phyloP scores from a whole-genome alignment of 2,329 filamentous ascomycete genomes.

The Apiospora saccharicola region DNA sequence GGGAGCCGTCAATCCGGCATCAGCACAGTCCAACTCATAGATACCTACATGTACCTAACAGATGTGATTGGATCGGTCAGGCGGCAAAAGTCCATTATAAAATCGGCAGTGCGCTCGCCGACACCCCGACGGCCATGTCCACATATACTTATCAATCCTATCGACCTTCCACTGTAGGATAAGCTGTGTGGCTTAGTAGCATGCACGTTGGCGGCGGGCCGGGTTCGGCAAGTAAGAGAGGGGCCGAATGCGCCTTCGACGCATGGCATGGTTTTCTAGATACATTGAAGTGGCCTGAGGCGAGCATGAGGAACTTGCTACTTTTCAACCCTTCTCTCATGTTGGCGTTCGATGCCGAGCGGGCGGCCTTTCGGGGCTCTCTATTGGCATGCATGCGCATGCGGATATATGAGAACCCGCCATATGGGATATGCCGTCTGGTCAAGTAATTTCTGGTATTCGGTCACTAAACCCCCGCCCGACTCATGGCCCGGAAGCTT shows the following conservation, averaged over 20 bases:
- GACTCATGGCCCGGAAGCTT: slow-evolving; percentile 1
- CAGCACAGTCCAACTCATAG: too few relatives aligned
- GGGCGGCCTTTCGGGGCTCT: not conserved
- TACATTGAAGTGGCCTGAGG: not conserved
- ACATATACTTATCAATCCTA: too few relatives aligned
- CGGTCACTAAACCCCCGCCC: not conserved
- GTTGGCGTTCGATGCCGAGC: not conserved
- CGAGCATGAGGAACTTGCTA: not conserved
- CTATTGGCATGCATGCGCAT: not conserved
- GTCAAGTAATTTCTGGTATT: not conserved
- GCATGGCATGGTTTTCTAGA: not conserved
- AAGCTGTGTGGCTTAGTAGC: not conserved
- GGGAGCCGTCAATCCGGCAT: too few relatives aligned
- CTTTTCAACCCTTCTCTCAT: not conserved
- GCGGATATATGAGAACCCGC: not conserved
- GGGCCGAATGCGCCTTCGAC: not conserved
- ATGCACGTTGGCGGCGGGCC: not conserved
- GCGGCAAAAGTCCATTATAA: too few relatives aligned
- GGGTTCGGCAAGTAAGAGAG: not conserved
- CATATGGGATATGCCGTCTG: not conserved
- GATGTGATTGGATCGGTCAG: too few relatives aligned
- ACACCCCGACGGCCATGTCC: too few relatives aligned
- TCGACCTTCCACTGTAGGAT: not conserved
- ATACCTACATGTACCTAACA: too few relatives aligned
- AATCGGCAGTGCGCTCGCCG: too few relatives aligned